Conservation (phyloP, 768 basidiomycete genomes). For the Pleurotus djamor region DNA sequence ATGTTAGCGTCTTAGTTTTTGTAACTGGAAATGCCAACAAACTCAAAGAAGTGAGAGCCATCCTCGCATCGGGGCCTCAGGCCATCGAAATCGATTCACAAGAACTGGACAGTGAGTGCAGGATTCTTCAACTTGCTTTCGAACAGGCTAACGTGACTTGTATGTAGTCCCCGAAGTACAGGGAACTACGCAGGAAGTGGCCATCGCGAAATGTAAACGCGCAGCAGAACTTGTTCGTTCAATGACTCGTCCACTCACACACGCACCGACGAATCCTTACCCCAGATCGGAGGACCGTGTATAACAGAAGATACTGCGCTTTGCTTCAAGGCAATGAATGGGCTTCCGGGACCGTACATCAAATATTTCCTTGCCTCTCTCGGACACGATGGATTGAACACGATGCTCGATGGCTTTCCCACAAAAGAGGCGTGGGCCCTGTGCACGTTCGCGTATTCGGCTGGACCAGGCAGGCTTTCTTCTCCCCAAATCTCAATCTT, state of each 20-base stretch:
- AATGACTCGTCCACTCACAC: too few relatives aligned
- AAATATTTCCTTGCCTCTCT: constrained; percentile 85
- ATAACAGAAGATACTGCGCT: constrained; percentile 94
- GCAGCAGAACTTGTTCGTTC: constrained; percentile 76
- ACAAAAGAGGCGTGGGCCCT: constrained; percentile 83
- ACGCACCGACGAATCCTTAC: background rate
- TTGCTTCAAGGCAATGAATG: constrained; percentile 84
- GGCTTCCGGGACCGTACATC: constrained; percentile 96
- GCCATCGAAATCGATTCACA: constrained; percentile 77
- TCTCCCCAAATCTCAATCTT: too few relatives aligned
- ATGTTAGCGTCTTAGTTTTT: constrained; percentile 55
- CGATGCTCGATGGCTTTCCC: constrained; percentile 71
- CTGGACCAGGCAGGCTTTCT: constrained; percentile 57
- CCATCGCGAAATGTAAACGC: constrained; percentile 78
- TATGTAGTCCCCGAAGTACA: constrained; percentile 87
- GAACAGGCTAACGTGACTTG: background rate
- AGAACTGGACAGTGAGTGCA: constrained; percentile 72
- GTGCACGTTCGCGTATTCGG: constrained; percentile 94
- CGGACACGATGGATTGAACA: constrained; percentile 91
- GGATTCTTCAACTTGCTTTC: background rate
- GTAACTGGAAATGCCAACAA: constrained; percentile 96
- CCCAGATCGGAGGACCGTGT: constrained; percentile 44
- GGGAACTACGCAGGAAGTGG: constrained; percentile 89
- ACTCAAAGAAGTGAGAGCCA: constrained; percentile 82
- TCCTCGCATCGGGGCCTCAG: constrained; percentile 62